Percentiles rank a stretch among this genome's conserved stretches.
These are phyloP conservation scores for Penicillium cosmopolitanum DNA, from an alignment of 495 filamentous ascomycete species.

Conservation along the genomic window DNA sequence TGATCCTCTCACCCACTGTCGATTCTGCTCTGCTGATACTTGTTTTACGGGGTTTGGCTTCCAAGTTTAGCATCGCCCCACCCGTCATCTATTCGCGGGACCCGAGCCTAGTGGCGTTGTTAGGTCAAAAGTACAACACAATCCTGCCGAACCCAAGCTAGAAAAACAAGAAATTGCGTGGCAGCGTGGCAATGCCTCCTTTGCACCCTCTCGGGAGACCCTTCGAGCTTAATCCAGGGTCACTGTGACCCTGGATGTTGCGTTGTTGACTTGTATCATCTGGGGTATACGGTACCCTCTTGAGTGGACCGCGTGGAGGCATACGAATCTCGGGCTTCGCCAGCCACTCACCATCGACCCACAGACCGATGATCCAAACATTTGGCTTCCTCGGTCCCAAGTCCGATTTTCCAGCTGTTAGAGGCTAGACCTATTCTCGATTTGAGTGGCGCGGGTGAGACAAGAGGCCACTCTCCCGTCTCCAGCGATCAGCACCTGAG, in stretches of 20 bases:
- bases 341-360: constrained; percentile 7
- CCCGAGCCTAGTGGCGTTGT: neutral
- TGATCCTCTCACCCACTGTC: neutral
- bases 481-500: constrained; percentile 7
- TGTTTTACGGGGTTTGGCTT: neutral
- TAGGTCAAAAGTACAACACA: neutral
- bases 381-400: constrained; percentile 3
- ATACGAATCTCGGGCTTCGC: constrained; percentile 18
- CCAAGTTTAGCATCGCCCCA: constrained; percentile 8
- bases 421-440: constrained; percentile 1
- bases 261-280: constrained; percentile 3
- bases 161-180: neutral
- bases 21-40: neutral
- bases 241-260: constrained; percentile 1
- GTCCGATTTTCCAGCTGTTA: neutral
- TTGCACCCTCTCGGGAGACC: neutral
- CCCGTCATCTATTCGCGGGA: constrained; percentile 6
- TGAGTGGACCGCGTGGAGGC: constrained; percentile 29
- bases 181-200: neutral
- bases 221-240: too few species aligned
- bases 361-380: constrained; percentile 4
- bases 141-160: neutral
- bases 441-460: constrained; percentile 16
- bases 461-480: constrained; percentile 2
- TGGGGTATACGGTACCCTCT: constrained; percentile 1